Base-by-base conservation (phyloP, 2,329 filamentous ascomycete species). In the Penicillium sp. region DNA sequence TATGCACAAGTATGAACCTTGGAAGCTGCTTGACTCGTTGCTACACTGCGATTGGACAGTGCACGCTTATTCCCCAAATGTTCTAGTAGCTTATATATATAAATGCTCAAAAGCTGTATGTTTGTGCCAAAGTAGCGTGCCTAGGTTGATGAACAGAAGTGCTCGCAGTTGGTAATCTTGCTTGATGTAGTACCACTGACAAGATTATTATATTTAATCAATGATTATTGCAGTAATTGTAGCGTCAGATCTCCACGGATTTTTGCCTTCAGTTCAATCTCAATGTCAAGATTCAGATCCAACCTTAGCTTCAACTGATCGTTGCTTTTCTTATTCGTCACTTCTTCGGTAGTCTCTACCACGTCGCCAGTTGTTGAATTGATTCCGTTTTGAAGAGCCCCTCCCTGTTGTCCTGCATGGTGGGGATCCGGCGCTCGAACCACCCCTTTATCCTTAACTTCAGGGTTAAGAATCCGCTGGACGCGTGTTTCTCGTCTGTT, bases 231-330 rank as follows among this genome's bases (percentile, higher is more conserved):
- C 39, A 57, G 39, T 46, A 57, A 29, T 53, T 54, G 50, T 24
- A 58, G 16, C 10, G 56, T 58, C 11, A 58, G 4, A 48, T 58
- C 56, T 11, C 56, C 56, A 19, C 48, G 43, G 10, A 58, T 58
- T 26, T 58, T 58, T 13, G 56, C 56, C 41, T 58, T 58, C 22
- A 58, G 24, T 37, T 58, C 41, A 39, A 58, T 48, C 21, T 58
- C 56, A 26, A 58, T 10, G 26, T 58, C 56, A 29, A 58, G 52
- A 35, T 58, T 55, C 21, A 58, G 24, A 35, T 58, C 56, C 52
- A 58, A 22, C 43, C 56, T 53, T 33, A 58, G 35, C 29, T 13
- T 55, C 31, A 58, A 48, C 37, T 55, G 47, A 52, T 52, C 44
- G 9, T 52, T 47, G 27, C 44, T 5, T 21, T 21, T 21, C 10